Evolutionary conservation across 768 basidiomycete genomes (phyloP).

Genomic region (Suillus tomentosus): DNA sequence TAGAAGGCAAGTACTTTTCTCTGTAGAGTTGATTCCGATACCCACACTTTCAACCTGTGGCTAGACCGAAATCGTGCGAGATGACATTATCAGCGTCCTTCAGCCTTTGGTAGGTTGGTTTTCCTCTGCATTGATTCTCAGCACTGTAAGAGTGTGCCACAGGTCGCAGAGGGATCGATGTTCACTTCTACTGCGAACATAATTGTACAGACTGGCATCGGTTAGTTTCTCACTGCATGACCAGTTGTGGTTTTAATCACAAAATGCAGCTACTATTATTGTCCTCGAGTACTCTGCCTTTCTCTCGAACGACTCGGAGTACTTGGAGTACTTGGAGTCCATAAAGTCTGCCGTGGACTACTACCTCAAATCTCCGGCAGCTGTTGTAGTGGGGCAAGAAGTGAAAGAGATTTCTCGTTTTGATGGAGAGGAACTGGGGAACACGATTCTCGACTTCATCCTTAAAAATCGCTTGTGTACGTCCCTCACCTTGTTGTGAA

Average conservation of each 20-base stretch:
- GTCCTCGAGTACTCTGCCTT: constrained; percentile 1
- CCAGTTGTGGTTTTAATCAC: neutral
- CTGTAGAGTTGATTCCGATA: too few species aligned
- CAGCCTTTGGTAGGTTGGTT: too few species aligned
- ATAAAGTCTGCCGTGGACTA: neutral
- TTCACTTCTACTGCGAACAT: neutral
- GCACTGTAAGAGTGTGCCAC: too few species aligned
- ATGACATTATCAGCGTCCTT: too few species aligned
- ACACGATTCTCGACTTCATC: neutral
- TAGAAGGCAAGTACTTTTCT: too few species aligned
- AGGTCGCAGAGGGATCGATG: too few species aligned
- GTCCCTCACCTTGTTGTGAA: neutral
- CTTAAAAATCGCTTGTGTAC: neutral
- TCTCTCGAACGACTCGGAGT: neutral
- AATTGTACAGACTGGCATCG: neutral
- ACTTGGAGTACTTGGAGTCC: rapidly evolving
- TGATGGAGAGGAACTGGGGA: neutral
- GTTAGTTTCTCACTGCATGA: neutral
- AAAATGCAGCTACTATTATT: neutral
- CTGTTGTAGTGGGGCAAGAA: neutral
- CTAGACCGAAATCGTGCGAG: rapidly evolving
- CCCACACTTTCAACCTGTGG: too few species aligned
- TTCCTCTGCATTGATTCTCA: too few species aligned
- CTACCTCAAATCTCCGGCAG: neutral
- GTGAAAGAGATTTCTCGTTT: neutral